Evolutionary conservation across 2,329 filamentous ascomycete genomes (phyloP), one percentile per base, ranked within the genome.

Genomic region (Penicillium nordicum): DNA sequence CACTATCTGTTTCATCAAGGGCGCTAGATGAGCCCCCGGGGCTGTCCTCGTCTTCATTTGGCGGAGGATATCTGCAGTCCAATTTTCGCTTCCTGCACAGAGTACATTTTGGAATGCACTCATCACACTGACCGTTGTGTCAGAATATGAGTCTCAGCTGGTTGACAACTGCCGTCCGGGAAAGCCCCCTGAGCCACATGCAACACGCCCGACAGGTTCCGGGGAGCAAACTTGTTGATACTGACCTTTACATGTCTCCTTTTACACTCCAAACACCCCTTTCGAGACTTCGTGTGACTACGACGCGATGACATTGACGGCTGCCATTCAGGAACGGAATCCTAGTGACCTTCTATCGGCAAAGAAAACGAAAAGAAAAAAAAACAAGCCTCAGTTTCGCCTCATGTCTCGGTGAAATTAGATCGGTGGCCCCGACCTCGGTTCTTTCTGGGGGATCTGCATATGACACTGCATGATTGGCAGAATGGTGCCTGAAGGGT

Each of bases 261-360:
- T 58, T 75, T 75, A 65, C 73, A 75, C 54, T 74, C 70, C 57
- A 69, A 63, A 54, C 73, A 75, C 37, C 73, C 73, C 62, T 71
- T 72, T 36, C 73, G 71, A 61, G 71, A 74, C 59, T 75, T 75
- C 29, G 71, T 74, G 59, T 75, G 73, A 34, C 66, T 70, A 59
- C 69, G 69, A 53, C 69, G 68, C 27, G 66, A 67, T 43, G 67
- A 67, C 68, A 71, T 71, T 50, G 57, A 59, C 41, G 29, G 18
- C 6, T 55, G 54, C 48, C 48, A 52, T 56, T 46, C 37, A 56
- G 36, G 27, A 42, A 42, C 29, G 11, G 30, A 42, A 38, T 36
- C 8, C 27, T 8, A 27, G 25, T 29, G 32, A 30, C 14, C 38
- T 16, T 11, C 3, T 44, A 44, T 16, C 23, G 37, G 27, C 44